Evolutionary conservation across 148 eudicot genomes (phyloP).

Genomic region (Nyssa sinensis): DNA sequence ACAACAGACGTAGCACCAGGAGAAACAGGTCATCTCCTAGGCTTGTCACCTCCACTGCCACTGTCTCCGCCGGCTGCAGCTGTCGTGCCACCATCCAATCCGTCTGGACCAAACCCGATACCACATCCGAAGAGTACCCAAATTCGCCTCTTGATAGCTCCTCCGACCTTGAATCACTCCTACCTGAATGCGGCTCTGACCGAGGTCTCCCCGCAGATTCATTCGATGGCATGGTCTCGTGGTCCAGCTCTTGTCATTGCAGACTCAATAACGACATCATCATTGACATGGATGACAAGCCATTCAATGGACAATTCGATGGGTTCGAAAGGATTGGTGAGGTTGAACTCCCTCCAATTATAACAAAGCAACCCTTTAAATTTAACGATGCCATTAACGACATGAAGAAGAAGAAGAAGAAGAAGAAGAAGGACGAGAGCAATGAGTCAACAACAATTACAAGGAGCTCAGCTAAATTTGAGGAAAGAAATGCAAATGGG

Average conservation of each 20-base stretch:
- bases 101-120: slow-evolving; percentile 13
- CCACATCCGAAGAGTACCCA: slow-evolving; percentile 3
- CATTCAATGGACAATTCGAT: slow-evolving; percentile 1
- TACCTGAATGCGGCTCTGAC: slow-evolving; percentile 10
- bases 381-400: not conserved
- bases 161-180: slow-evolving; percentile 15
- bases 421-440: no score
- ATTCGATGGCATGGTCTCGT: not conserved
- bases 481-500: not conserved
- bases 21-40: slow-evolving; percentile 1
- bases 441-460: no score
- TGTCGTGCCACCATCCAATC: slow-evolving; percentile 26
- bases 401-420: not conserved
- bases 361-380: slow-evolving; percentile 24
- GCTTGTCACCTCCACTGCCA: slow-evolving; percentile 9
- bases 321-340: not conserved
- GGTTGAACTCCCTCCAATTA: slow-evolving; percentile 39
- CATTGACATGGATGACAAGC: not conserved
- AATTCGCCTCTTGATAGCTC: slow-evolving; percentile 8
- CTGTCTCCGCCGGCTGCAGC: slow-evolving; percentile 29
- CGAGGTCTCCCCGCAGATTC: slow-evolving; percentile 1
- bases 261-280: slow-evolving; percentile 9
- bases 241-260: slow-evolving; percentile 11
- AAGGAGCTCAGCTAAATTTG: not conserved
- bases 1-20: slow-evolving; percentile 9